Evolutionary conservation across 306 rosid species (phyloP), one percentile per base, ranked within the genome.

Genomic region (Quercus gilva): DNA sequence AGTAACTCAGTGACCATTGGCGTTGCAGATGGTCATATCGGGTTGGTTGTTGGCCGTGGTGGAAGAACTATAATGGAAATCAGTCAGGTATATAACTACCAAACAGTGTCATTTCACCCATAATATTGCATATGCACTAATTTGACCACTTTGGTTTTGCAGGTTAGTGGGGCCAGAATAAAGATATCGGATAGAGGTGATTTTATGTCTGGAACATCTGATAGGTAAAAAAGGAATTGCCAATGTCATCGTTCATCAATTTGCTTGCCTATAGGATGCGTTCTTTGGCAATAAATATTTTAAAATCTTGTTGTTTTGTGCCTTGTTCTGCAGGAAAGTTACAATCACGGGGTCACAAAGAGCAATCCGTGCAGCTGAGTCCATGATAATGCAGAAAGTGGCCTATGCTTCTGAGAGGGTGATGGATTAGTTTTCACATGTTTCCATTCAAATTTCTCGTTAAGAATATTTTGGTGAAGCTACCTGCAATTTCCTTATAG

Each of bases 121-220:
- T 21, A 73, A 55, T 79, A 77, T 80, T n/a, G 59, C 74, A 74
- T 17, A 5, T 25, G 29, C 25, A 37, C 76, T 79, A 74, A 69
- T 55, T 55, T 55, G 59, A 77, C 53, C 72, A 70, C 83, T 72
- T 80, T 63, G 25, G 57, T 77, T 80, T 80, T 83, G 83, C 94
- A 96, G 99, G 82, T 70, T 28, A 96, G 94, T 77, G 99, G 99
- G 29, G 99, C 99, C 73, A 96, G 92, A 93, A 93, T 96, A 88
- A 96, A 93, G 92, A 96, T 96, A 85, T 96, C 99, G 26, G 98
- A 96, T 79, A 88, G 99, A 81, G 99, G 97, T 3, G 99, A 96
- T 85, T 96, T 90, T 89, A 87, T 96, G 86, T 85, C 98, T 71
- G 99, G 99, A 82, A 96, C 99, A 79, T 86, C 89, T n/a, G 98